Conservation (phyloP, 1,139 yeast genomes). For the Kodamaea plutei region DNA sequence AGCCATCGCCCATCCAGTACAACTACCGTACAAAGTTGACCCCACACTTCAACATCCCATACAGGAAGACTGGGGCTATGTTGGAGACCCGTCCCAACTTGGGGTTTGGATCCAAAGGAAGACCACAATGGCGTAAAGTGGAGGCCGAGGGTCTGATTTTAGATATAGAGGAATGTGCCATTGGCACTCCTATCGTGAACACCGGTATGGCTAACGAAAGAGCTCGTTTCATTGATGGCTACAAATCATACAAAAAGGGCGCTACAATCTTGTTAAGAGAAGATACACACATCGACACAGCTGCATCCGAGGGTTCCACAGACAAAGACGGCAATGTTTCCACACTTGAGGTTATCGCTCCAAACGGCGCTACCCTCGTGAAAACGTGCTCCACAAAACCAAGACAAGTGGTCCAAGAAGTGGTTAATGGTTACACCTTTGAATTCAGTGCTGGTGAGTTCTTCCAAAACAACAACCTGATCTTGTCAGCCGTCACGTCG, state of each 20-base stretch:
- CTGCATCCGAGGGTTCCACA: constrained; percentile 35
- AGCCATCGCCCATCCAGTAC: constrained; percentile 74
- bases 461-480: constrained; percentile 93
- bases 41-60: constrained; percentile 91
- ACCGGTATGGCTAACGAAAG: constrained; percentile 74
- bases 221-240: constrained; percentile 44
- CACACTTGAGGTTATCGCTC: constrained; percentile 18
- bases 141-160: constrained; percentile 50
- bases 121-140: constrained; percentile 62
- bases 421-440: constrained; percentile 68
- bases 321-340: constrained; percentile 34
- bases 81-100: constrained; percentile 57
- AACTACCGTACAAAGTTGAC: constrained; percentile 88
- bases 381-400: constrained; percentile 65
- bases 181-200: constrained; percentile 79
- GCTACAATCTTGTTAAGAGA: constrained; percentile 87
- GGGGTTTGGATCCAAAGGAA: constrained; percentile 86
- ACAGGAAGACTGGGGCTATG: constrained; percentile 33
- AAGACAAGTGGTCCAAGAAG: constrained; percentile 77
- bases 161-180: constrained; percentile 90
- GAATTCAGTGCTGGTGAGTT: constrained; percentile 92
- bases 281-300: constrained; percentile 44
- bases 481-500: constrained; percentile 73
- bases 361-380: constrained; percentile 18
- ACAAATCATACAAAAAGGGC: constrained; percentile 64